Evolutionary conservation across 108 stramenopile species (phyloP).

Genomic region (Asterionellopsis glacialis): DNA sequence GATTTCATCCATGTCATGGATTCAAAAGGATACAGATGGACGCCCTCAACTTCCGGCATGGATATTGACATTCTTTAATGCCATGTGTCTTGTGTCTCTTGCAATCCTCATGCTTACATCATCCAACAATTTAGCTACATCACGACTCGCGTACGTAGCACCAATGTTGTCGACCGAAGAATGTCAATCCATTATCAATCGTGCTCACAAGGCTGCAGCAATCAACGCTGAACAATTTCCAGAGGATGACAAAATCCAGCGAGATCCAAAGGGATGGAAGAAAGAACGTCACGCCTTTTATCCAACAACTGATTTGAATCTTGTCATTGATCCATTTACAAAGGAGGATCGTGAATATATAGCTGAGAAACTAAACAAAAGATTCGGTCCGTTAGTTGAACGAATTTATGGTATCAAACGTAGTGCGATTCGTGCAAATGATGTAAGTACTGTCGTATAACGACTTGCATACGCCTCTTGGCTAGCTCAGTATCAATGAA

Average conservation of each 20-base stretch:
- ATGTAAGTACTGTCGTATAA: slow-evolving; percentile 7
- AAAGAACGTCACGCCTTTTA: slow-evolving; percentile 45
- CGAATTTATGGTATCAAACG: slow-evolving; percentile 41
- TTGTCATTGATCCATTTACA: slow-evolving; percentile 58
- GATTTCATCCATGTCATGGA: background rate
- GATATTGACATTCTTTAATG: background rate
- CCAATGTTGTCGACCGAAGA: slow-evolving; percentile 55
- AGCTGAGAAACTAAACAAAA: slow-evolving; percentile 33
- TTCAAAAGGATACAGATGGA: background rate
- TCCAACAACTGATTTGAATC: slow-evolving; percentile 69
- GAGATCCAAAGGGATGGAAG: slow-evolving; percentile 43
- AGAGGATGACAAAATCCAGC: background rate
- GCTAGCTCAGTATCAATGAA: too few species aligned
- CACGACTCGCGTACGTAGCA: slow-evolving; percentile 37
- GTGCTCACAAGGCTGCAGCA: slow-evolving; percentile 43
- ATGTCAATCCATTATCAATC: slow-evolving; percentile 41
- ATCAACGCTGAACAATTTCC: slow-evolving; percentile 12
- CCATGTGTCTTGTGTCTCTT: background rate
- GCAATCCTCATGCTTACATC: slow-evolving; percentile 15
- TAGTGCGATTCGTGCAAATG: slow-evolving; percentile 49
- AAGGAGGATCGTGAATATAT: slow-evolving; percentile 37
- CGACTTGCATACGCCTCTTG: background rate
- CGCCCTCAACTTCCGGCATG: background rate
- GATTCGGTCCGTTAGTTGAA: slow-evolving; percentile 51
- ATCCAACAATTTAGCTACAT: slow-evolving; percentile 45